A percentile compares a stretch with the other conserved stretches of the same genome.
phyloP scores from a whole-genome alignment of 2,329 filamentous ascomycete genomes.

The Penicillium decumbens region DNA sequence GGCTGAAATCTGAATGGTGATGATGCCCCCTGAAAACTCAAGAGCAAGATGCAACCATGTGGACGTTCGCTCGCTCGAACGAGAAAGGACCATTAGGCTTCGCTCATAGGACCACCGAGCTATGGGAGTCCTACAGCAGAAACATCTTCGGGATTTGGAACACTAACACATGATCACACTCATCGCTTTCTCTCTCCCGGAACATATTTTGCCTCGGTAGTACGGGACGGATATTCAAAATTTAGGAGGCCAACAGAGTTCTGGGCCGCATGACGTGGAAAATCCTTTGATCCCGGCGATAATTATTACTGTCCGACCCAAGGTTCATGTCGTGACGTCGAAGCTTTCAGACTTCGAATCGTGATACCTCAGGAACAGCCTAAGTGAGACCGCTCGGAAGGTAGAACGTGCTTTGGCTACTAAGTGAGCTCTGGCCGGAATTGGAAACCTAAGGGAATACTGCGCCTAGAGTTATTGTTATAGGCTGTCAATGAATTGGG shows the following conservation, averaged over 20 bases:
- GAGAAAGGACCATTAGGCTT: too few relatives aligned
- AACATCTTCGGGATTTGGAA: background rate
- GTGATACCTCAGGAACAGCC: background rate
- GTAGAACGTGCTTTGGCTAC: too few relatives aligned
- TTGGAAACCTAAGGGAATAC: too few relatives aligned
- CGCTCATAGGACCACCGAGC: background rate
- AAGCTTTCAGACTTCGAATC: background rate
- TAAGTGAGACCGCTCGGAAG: background rate
- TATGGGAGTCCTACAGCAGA: background rate
- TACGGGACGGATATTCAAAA: background rate
- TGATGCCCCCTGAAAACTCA: too few relatives aligned
- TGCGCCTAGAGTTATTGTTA: too few relatives aligned
- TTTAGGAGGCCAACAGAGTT: background rate
- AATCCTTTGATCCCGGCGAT: background rate
- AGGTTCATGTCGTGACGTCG: too few relatives aligned
- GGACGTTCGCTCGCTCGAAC: too few relatives aligned
- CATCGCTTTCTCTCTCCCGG: background rate
- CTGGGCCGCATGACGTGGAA: background rate
- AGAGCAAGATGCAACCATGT: too few relatives aligned
- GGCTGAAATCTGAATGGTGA: too few relatives aligned
- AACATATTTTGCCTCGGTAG: background rate
- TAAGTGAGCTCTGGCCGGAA: too few relatives aligned
- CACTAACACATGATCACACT: background rate
- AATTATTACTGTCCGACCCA: too few relatives aligned
- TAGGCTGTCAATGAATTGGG: too few relatives aligned